phyloP scores from a whole-genome alignment of 805 yeast genomes.

The Candida corydali region DNA sequence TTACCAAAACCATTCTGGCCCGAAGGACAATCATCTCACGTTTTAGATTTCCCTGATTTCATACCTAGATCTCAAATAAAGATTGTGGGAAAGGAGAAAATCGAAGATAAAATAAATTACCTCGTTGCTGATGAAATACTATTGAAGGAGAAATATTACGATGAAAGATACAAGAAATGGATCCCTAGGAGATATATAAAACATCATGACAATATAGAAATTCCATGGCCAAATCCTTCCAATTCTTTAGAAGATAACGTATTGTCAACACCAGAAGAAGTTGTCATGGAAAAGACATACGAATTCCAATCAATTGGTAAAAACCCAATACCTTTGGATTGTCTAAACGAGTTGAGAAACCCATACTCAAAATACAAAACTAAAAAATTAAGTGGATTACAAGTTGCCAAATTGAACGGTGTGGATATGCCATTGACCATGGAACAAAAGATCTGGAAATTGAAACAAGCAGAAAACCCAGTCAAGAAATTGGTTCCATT shows the following conservation, averaged over 20 bases:
- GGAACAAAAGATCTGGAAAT: slow-evolving; percentile 56
- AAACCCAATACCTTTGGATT: slow-evolving; percentile 66
- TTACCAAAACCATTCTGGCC: slow-evolving; percentile 74
- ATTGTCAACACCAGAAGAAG: slow-evolving; percentile 52
- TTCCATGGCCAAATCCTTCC: slow-evolving; percentile 86
- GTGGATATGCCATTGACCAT: slow-evolving; percentile 77
- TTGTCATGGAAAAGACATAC: slow-evolving; percentile 68
- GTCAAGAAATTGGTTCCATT: slow-evolving; percentile 30
- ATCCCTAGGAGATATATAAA: slow-evolving; percentile 76
- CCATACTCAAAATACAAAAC: slow-evolving; percentile 67
- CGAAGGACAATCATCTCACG: slow-evolving; percentile 66
- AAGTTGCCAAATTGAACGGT: slow-evolving; percentile 57
- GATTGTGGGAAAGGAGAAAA: slow-evolving; percentile 73
- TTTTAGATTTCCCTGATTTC: slow-evolving; percentile 63
- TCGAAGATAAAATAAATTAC: slow-evolving; percentile 51
- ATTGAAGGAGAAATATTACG: slow-evolving; percentile 68
- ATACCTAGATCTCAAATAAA: slow-evolving; percentile 59
- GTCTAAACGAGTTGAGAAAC: slow-evolving; percentile 67
- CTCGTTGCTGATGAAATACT: slow-evolving; percentile 76
- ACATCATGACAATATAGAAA: slow-evolving; percentile 61
- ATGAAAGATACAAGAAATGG: slow-evolving; percentile 65
- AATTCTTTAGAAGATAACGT: slow-evolving; percentile 49
- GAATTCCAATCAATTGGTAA: slow-evolving; percentile 64
- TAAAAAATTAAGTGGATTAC: slow-evolving; percentile 49
- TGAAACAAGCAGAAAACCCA: slow-evolving; percentile 43